These are phyloP conservation scores for Parsonsia alboflavescens DNA, from an alignment of 257 asterid species.

Conservation along the genomic window DNA sequence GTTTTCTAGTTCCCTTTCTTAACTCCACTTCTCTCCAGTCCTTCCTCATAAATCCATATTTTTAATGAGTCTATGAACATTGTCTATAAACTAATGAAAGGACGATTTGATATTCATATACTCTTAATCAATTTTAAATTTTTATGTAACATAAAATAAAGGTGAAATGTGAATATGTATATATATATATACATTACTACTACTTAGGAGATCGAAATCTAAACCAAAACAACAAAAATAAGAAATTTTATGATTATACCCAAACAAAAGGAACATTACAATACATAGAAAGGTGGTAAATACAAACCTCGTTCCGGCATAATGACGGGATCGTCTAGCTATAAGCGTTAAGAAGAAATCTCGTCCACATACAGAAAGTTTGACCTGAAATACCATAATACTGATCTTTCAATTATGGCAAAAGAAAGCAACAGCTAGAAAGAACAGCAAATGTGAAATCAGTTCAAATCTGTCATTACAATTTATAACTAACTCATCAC, in stretches of 20 bases:
- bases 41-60: not conserved
- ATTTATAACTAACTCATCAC: not conserved
- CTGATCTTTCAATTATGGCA: conserved; percentile 2
- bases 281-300: conserved; percentile 4
- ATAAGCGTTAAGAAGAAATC: conserved; percentile 61
- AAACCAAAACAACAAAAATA: not conserved
- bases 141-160: not conserved
- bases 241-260: not conserved
- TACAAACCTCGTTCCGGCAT: conserved; percentile 91
- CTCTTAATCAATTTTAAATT: no score
- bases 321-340: conserved; percentile 95
- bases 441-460: not conserved
- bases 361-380: conserved; percentile 52
- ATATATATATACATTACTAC: no score
- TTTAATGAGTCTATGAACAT: not conserved
- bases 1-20: not conserved
- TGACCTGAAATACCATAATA: conserved; percentile 42
- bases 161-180: not conserved
- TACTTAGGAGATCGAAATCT: not conserved
- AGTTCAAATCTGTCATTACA: not conserved
- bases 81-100: not conserved
- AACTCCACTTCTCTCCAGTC: not conserved
- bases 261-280: not conserved
- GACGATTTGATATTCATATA: not conserved
- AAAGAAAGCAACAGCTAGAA: not conserved